Conservation (phyloP, 2,329 filamentous ascomycete species). For the Dothidotthia symphoricarpi region DNA sequence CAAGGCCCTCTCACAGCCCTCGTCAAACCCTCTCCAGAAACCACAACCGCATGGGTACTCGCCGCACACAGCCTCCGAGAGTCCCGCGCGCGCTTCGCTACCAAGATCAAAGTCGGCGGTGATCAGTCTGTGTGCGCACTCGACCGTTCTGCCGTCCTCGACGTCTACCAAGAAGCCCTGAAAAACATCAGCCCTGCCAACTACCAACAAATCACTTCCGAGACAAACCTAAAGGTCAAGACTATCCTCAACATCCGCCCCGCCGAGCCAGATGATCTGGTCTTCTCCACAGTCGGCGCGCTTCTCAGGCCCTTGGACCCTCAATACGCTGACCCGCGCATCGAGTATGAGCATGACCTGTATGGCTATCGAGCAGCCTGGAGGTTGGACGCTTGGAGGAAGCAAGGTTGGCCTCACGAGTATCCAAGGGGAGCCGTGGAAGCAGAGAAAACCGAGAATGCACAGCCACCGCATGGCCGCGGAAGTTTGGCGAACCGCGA, state of each 20-base stretch:
- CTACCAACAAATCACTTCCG: constrained; percentile 3
- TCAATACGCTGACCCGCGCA: constrained; percentile 15
- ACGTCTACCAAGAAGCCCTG: constrained; percentile 11
- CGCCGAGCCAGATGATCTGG: constrained; percentile 6
- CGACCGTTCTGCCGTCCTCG: constrained; percentile 9
- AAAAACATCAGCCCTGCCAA: not conserved
- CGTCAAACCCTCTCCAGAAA: too few species aligned
- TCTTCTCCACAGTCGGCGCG: constrained; percentile 4
- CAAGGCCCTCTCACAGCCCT: not conserved
- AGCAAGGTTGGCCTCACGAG: constrained; percentile 15
- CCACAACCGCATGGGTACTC: constrained; percentile 1
- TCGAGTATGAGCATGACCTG: constrained; percentile 4
- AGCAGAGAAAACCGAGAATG: constrained; percentile 1
- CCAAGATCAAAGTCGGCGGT: not conserved
- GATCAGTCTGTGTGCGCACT: constrained; percentile 2
- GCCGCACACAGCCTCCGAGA: not conserved
- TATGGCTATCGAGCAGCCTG: constrained; percentile 3
- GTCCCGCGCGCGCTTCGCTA: constrained; percentile 4
- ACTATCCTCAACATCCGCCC: constrained; percentile 7
- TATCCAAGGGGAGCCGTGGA: constrained; percentile 9
- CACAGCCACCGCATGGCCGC: too few species aligned
- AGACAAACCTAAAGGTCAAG: constrained; percentile 8
- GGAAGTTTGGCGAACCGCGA: too few species aligned
- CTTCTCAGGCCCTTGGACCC: constrained; percentile 13
- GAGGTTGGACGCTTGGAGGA: constrained; percentile 17